These are phyloP conservation scores for Magnusiomyces magnusii DNA, from an alignment of 1,139 yeast species.

Conservation along the genomic window DNA sequence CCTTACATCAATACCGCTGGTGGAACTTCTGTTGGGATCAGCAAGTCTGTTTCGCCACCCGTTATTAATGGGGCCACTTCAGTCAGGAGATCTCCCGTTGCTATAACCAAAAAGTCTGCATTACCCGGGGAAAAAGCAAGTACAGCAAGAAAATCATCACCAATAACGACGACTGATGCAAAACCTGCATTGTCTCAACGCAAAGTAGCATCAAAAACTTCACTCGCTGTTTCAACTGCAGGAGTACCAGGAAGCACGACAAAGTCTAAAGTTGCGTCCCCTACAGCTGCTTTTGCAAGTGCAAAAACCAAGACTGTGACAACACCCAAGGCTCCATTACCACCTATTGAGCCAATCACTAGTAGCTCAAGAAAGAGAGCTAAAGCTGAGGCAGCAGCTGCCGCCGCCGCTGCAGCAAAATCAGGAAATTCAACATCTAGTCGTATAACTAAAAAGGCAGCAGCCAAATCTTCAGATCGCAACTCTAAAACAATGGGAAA, in stretches of 20 bases:
- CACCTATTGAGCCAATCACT: not conserved
- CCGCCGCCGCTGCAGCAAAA: conserved; percentile 3
- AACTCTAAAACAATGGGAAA: conserved; percentile 1
- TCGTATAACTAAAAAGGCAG: conserved; percentile 3
- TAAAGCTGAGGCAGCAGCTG: conserved; percentile 6
- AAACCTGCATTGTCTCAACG: not conserved
- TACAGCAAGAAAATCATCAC: not conserved
- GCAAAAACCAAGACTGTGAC: not conserved
- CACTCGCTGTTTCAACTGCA: not conserved
- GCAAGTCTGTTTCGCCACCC: not conserved
- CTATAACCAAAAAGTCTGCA: not conserved
- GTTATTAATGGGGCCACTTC: not conserved
- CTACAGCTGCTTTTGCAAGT: not conserved
- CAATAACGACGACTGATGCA: not conserved
- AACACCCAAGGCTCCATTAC: not conserved
- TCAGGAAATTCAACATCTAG: not conserved
- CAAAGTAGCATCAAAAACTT: not conserved
- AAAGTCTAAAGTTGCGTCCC: too few species aligned
- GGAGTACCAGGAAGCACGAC: too few species aligned
- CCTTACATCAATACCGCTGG: not conserved
- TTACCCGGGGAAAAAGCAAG: not conserved
- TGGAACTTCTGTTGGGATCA: too few species aligned
- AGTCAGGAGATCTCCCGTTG: not conserved
- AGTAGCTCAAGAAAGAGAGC: conserved; percentile 2
- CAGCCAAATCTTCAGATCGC: conserved; percentile 7